Conservation (phyloP, 805 yeast genomes). For the Ogataea philodendri region DNA sequence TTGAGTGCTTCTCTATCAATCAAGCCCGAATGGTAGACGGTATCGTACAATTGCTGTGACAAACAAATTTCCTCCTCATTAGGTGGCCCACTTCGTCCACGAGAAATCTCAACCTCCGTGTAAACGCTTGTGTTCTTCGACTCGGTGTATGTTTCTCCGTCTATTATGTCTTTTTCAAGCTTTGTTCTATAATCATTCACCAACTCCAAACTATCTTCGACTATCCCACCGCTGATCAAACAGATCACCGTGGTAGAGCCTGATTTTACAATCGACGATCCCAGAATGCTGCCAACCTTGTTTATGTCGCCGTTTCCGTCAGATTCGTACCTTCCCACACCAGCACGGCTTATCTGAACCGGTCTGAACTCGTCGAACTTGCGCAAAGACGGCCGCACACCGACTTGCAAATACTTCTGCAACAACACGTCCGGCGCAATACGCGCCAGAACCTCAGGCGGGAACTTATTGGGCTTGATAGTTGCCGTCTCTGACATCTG, state of each 20-base stretch:
- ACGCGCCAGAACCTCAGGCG: slow-evolving; percentile 79
- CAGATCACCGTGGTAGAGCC: slow-evolving; percentile 77
- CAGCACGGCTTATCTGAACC: slow-evolving; percentile 42
- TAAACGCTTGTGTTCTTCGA: slow-evolving; percentile 45
- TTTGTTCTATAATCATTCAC: slow-evolving; percentile 42
- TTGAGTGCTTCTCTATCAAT: slow-evolving; percentile 50
- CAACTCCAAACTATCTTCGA: slow-evolving; percentile 50
- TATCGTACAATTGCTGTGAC: slow-evolving; percentile 63
- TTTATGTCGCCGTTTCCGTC: slow-evolving; percentile 15
- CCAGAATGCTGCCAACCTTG: slow-evolving; percentile 41
- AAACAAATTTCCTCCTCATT: slow-evolving; percentile 80
- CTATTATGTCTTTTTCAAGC: slow-evolving; percentile 37
- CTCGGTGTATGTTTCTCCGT: slow-evolving; percentile 18
- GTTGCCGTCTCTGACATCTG: slow-evolving; percentile 7
- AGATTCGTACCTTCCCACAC: slow-evolving; percentile 33
- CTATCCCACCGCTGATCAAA: slow-evolving; percentile 63
- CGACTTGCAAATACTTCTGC: slow-evolving; percentile 71
- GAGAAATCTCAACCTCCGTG: slow-evolving; percentile 72
- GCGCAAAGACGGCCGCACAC: slow-evolving; percentile 74
- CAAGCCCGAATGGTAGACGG: slow-evolving; percentile 55
- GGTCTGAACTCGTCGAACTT: slow-evolving; percentile 70
- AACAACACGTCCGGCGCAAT: slow-evolving; percentile 83
- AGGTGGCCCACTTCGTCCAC: slow-evolving; percentile 79
- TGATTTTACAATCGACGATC: slow-evolving; percentile 65
- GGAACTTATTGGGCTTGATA: slow-evolving; percentile 54